Conservation (phyloP, 164 flowering plant genomes). For the Saururus chinensis region DNA sequence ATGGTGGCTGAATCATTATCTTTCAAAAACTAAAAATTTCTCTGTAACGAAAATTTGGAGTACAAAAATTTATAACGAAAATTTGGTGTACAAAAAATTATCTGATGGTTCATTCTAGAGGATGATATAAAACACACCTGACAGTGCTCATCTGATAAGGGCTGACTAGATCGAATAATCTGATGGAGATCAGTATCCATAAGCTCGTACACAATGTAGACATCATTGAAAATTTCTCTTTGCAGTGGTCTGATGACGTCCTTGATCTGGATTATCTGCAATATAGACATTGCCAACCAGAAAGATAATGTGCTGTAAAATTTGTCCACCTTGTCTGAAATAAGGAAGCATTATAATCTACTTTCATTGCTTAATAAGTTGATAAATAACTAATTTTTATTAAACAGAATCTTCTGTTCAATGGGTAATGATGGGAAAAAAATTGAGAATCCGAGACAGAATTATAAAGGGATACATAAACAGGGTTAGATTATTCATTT, state of each 20-base stretch:
- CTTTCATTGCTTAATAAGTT: too few species aligned
- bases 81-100: not conserved
- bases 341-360: not conserved
- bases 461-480: too few species aligned
- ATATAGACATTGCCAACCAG: not conserved
- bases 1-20: too few species aligned
- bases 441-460: not conserved
- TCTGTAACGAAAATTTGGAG: not conserved
- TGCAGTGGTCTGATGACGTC: constrained; percentile 69
- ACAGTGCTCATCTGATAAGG: constrained; percentile 75
- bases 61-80: too few species aligned
- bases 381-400: too few species aligned
- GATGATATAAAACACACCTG: constrained; percentile 37
- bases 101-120: too few species aligned
- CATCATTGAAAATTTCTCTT: constrained; percentile 63
- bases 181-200: constrained; percentile 93
- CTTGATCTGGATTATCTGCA: constrained; percentile 70
- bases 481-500: not conserved
- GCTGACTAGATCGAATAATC: constrained; percentile 64
- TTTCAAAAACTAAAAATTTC: too few species aligned
- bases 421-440: not conserved
- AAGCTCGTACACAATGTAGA: constrained; percentile 71
- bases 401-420: too few species aligned
- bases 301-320: not conserved
- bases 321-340: not conserved